Percentiles rank a stretch among this genome's conserved stretches.
These are phyloP conservation scores for Hysterium pulicare DNA, from an alignment of 2,329 filamentous ascomycete species.

Conservation along the genomic window DNA sequence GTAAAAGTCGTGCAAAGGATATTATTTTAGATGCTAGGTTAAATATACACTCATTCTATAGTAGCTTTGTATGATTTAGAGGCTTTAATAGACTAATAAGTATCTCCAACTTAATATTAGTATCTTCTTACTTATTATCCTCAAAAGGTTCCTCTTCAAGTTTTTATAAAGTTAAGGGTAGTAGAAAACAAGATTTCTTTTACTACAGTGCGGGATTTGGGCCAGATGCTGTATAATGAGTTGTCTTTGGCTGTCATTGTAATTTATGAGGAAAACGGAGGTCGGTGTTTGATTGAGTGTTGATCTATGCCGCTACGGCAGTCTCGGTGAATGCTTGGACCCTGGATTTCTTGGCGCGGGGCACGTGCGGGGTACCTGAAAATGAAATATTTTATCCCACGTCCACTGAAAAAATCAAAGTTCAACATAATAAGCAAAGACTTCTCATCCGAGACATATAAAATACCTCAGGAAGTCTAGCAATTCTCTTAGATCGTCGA, in stretches of 20 bases:
- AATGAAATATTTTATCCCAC: not conserved
- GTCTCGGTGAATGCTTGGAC: not conserved
- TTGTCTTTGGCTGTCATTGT: slow-evolving; percentile 48
- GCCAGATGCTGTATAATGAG: slow-evolving; percentile 72
- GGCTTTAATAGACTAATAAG: no score
- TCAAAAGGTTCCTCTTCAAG: no score
- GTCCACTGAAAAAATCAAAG: not conserved
- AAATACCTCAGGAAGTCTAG: no score
- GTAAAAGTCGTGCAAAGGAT: no score
- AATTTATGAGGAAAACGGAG: not conserved
- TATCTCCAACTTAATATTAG: no score
- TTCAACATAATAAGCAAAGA: no score
- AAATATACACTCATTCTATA: no score
- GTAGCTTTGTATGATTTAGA: no score
- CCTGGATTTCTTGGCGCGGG: not conserved
- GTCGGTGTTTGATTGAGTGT: not conserved
- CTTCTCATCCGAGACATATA: no score
- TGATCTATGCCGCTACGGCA: not conserved
- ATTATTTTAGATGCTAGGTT: no score
- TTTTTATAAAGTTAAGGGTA: slow-evolving; percentile 78
- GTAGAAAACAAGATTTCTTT: slow-evolving; percentile 67
- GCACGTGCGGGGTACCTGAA: not conserved
- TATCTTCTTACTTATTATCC: no score
- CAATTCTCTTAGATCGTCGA: no score
- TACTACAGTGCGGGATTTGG: slow-evolving; percentile 58